A percentile compares a stretch with the other conserved stretches of the same genome.
phyloP scores from a whole-genome alignment of 192 early-diverging fungal genomes.

The Rhizophagus clarus region DNA sequence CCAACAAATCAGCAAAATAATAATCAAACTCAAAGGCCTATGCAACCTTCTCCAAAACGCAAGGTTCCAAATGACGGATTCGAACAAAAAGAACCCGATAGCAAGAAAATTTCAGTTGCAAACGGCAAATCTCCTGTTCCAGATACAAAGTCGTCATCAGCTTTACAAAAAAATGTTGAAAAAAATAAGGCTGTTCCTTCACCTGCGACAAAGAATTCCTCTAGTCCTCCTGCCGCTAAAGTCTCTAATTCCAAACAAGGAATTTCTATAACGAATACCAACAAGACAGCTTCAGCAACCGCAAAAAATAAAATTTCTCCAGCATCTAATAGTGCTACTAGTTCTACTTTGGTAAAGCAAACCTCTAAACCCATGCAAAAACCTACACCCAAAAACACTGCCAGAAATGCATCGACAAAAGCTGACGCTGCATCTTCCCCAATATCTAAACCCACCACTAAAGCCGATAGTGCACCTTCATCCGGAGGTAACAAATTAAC shows the following conservation, averaged over 20 bases:
- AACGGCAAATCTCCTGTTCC: neutral
- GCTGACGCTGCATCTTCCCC: neutral
- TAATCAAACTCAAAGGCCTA: neutral
- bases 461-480: neutral
- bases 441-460: neutral
- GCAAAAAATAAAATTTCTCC: neutral
- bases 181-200: neutral
- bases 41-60: neutral
- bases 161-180: conserved; percentile 9
- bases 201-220: neutral
- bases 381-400: neutral
- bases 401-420: neutral
- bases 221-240: neutral
- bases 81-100: conserved; percentile 7
- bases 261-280: neutral
- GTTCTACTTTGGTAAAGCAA: neutral
- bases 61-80: conserved; percentile 9
- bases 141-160: neutral
- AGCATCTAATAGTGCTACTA: neutral
- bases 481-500: neutral
- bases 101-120: neutral
- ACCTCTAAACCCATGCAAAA: neutral
- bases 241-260: neutral
- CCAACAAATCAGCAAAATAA: neutral
- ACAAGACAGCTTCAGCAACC: neutral